phyloP scores from a whole-genome alignment of 768 basidiomycete species.

The Candolleomyces eurysporus region DNA sequence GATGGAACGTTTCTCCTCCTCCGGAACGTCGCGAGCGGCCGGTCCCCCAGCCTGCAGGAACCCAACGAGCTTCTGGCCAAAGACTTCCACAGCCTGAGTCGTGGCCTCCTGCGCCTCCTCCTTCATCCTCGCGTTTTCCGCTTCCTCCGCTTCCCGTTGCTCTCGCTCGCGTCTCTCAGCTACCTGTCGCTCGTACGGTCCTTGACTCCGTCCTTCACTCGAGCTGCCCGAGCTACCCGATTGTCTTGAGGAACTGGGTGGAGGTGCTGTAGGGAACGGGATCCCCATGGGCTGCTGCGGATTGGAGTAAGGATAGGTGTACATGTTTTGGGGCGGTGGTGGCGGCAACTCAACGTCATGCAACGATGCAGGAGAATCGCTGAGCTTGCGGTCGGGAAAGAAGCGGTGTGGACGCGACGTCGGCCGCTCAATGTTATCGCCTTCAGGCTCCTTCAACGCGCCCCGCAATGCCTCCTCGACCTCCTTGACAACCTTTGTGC shows the following conservation, averaged over 20 bases:
- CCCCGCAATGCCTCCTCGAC: no score
- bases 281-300: constrained; percentile 1
- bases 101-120: constrained; percentile 25
- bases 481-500: no score
- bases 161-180: neutral
- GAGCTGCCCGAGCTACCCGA: neutral
- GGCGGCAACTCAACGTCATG: neutral
- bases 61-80: constrained; percentile 38
- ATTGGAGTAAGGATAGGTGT: neutral
- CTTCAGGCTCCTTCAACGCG: no score
- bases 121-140: neutral
- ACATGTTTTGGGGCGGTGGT: neutral
- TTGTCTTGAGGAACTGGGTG: neutral
- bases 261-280: neutral
- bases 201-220: neutral
- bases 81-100: constrained; percentile 27
- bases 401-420: neutral
- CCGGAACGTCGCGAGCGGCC: constrained; percentile 23
- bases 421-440: no score
- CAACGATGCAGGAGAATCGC: neutral
- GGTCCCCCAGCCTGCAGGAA: constrained; percentile 22
- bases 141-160: neutral
- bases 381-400: neutral
- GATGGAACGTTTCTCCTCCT: constrained; percentile 31
- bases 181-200: neutral